Evolutionary conservation across 2,329 filamentous ascomycete species (phyloP).

Genomic region (Nigrospora osmanthi): DNA sequence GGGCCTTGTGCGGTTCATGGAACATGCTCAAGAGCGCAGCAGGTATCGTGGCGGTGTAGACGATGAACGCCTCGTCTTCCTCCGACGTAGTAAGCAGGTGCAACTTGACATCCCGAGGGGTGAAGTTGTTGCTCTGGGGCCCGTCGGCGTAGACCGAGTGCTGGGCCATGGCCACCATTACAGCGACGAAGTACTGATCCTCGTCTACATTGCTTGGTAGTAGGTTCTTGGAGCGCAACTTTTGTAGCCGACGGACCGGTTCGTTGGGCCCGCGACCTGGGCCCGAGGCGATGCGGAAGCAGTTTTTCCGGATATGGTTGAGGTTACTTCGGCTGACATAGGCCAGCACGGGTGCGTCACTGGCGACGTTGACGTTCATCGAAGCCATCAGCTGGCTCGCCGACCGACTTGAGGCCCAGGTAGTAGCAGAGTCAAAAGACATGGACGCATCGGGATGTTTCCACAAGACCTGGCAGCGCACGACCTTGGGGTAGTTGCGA

Average conservation of each 20-base stretch:
- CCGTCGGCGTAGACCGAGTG: slow-evolving; percentile 36
- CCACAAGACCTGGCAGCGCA: slow-evolving; percentile 45
- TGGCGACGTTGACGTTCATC: slow-evolving; percentile 11
- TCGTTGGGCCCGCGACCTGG: slow-evolving; percentile 33
- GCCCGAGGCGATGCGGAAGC: slow-evolving; percentile 36
- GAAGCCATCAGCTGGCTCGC: slow-evolving; percentile 13
- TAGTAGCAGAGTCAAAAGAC: slow-evolving; percentile 27
- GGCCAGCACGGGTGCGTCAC: slow-evolving; percentile 28
- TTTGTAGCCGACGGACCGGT: slow-evolving; percentile 39
- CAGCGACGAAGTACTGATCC: slow-evolving; percentile 43
- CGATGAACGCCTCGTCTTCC: slow-evolving; percentile 41
- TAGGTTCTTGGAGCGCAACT: slow-evolving; percentile 36
- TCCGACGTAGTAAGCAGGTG: slow-evolving; percentile 38
- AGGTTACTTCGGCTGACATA: slow-evolving; percentile 43
- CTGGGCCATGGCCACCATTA: slow-evolving; percentile 51
- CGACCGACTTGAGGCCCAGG: slow-evolving; percentile 24
- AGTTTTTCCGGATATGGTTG: slow-evolving; percentile 32
- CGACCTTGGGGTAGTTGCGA: slow-evolving; percentile 32
- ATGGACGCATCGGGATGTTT: slow-evolving; percentile 23
- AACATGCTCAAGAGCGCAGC: slow-evolving; percentile 41
- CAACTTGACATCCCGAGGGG: slow-evolving; percentile 36
- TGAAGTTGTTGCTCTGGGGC: slow-evolving; percentile 7
- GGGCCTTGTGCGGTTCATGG: slow-evolving; percentile 35
- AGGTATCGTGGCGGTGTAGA: slow-evolving; percentile 44
- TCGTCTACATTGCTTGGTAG: slow-evolving; percentile 39